Conservation (phyloP, 352 stramenopile genomes). For the Phytophthora rubi region DNA sequence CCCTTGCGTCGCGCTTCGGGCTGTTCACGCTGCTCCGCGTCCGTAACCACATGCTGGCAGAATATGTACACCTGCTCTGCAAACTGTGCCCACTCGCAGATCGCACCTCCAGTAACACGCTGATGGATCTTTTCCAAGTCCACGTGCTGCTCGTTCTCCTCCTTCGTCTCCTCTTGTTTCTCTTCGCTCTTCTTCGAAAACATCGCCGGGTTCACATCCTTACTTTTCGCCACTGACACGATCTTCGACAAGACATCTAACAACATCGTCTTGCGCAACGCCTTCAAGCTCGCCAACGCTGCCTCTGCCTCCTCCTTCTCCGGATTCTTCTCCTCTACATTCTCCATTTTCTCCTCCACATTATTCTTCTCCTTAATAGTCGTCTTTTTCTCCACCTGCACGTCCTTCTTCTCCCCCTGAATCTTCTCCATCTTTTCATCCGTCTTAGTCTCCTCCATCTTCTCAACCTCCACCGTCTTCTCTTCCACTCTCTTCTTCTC, state of each 20-base stretch:
- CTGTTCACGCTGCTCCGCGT: constrained; percentile 56
- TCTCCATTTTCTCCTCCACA: constrained; percentile 13
- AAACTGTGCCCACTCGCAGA: constrained; percentile 75
- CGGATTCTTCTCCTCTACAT: constrained; percentile 20
- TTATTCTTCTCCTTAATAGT: background rate
- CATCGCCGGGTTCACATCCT: constrained; percentile 67
- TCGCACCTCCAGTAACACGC: constrained; percentile 41
- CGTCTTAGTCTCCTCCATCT: constrained; percentile 11
- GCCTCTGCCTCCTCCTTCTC: constrained; percentile 44
- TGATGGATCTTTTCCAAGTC: constrained; percentile 63
- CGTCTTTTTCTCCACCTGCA: constrained; percentile 14
- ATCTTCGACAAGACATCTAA: constrained; percentile 86
- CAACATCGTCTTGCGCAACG: constrained; percentile 71
- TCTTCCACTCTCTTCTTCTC: background rate
- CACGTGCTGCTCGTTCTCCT: constrained; percentile 32
- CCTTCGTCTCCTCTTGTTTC: background rate
- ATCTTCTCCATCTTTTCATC: constrained; percentile 6
- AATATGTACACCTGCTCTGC: constrained; percentile 76
- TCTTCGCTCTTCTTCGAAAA: constrained; percentile 37
- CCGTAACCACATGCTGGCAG: constrained; percentile 74
- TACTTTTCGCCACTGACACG: constrained; percentile 76
- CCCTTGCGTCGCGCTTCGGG: constrained; percentile 73
- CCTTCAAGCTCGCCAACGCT: constrained; percentile 53
- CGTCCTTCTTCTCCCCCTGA: constrained; percentile 14
- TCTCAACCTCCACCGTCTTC: constrained; percentile 1